A percentile compares a stretch with the other conserved stretches of the same genome.
Evolutionary conservation across 2,329 filamentous ascomycete genomes (phyloP).

Genomic region (Cytospora leucostoma): DNA sequence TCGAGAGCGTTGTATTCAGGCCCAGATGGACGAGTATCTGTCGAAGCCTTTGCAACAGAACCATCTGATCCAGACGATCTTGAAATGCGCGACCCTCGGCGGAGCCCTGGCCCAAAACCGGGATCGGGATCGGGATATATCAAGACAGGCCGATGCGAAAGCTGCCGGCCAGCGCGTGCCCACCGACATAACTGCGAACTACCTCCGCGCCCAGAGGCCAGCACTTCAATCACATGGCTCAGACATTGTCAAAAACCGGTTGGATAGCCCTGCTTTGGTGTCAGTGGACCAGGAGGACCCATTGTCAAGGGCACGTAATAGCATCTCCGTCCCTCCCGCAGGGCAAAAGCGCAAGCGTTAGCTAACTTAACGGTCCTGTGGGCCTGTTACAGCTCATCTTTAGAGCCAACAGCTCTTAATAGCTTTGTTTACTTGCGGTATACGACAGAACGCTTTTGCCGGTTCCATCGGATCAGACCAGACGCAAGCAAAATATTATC

Average conservation of each 20-base stretch:
- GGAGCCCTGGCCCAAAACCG: slow-evolving; percentile 77
- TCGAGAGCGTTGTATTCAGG: slow-evolving; percentile 95
- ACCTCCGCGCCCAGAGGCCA: slow-evolving; percentile 51
- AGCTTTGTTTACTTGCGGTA: slow-evolving; percentile 21
- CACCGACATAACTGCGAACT: slow-evolving; percentile 36
- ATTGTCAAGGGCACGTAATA: slow-evolving; percentile 53
- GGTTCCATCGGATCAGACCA: slow-evolving; percentile 16
- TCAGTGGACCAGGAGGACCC: slow-evolving; percentile 62
- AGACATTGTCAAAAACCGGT: slow-evolving; percentile 29
- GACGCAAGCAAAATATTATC: slow-evolving; percentile 19
- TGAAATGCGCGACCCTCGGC: slow-evolving; percentile 93
- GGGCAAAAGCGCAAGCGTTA: slow-evolving; percentile 29
- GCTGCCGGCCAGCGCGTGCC: slow-evolving; percentile 41
- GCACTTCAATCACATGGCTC: slow-evolving; percentile 54
- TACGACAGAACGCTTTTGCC: slow-evolving; percentile 10
- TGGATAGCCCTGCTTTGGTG: slow-evolving; percentile 64
- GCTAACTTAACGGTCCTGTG: slow-evolving; percentile 27
- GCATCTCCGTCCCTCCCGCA: slow-evolving; percentile 46
- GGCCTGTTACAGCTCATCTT: slow-evolving; percentile 29
- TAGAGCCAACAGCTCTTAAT: slow-evolving; percentile 28
- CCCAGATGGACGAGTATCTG: slow-evolving; percentile 98
- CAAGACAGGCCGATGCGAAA: slow-evolving; percentile 52
- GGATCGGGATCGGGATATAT: slow-evolving; percentile 62
- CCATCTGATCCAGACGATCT: slow-evolving; percentile 94
- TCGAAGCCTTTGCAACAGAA: slow-evolving; percentile 97